These are phyloP conservation scores for Candida koratica DNA, from an alignment of 805 yeast genomes.

Conservation along the genomic window DNA sequence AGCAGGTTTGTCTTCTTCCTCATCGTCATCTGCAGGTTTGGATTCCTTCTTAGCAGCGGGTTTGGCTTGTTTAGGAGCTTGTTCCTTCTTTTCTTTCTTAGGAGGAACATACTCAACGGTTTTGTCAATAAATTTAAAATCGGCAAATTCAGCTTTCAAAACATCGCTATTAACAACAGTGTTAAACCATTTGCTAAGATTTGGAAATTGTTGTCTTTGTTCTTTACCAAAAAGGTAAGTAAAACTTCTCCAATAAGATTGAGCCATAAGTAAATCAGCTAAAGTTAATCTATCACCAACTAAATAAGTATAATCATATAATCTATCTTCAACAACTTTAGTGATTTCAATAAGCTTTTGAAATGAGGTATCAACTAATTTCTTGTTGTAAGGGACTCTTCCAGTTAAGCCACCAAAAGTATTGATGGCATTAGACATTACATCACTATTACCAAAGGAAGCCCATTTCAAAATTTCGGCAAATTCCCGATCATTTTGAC, in stretches of 20 bases:
- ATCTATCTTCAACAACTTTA: conserved; percentile 51
- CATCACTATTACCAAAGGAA: conserved; percentile 70
- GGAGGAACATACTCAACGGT: conserved; percentile 67
- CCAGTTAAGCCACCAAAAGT: conserved; percentile 65
- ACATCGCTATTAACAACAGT: conserved; percentile 47
- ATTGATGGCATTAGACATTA: conserved; percentile 43
- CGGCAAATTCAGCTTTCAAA: conserved; percentile 46
- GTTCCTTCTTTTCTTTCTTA: conserved; percentile 59
- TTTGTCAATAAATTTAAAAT: conserved; percentile 57
- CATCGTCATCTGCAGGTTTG: conserved; percentile 30
- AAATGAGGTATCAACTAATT: conserved; percentile 47
- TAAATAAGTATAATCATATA: conserved; percentile 58
- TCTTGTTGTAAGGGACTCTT: conserved; percentile 72
- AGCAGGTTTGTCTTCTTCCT: conserved; percentile 41
- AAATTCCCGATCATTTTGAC: conserved; percentile 60
- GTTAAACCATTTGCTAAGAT: conserved; percentile 66
- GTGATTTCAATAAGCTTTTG: conserved; percentile 38
- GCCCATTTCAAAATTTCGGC: conserved; percentile 72
- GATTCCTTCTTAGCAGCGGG: conserved; percentile 32
- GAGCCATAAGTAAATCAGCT: conserved; percentile 62
- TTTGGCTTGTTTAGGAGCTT: conserved; percentile 37
- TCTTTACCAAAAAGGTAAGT: conserved; percentile 55
- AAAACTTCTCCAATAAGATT: conserved; percentile 52
- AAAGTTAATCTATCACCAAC: conserved; percentile 54
- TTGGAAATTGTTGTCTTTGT: conserved; percentile 63